Base-by-base conservation (phyloP, 768 basidiomycete genomes). In the Lactarius hatsudake region DNA sequence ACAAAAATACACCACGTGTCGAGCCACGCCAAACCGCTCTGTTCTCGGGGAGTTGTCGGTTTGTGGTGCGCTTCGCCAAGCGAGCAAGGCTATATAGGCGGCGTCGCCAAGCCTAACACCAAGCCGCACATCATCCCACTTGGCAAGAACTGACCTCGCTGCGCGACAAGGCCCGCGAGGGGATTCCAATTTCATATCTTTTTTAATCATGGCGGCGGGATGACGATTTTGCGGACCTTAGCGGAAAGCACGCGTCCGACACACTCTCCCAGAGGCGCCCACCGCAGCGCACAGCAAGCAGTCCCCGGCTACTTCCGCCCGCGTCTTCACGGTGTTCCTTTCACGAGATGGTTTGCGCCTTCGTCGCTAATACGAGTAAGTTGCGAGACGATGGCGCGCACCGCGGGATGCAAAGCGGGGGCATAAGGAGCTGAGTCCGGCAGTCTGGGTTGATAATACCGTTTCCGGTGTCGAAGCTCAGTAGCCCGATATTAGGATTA, bases 1-100 rank as follows among this genome's bases (percentile, higher is more conserved):
- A 65, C 55, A 1, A 73, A 28, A 8, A 71, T 48, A 34, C 71
- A 54, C 71, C 72, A 72, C 36, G 69, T 68, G 51, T 72, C 65
- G 28, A 51, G 48, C 17, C 60, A 34, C 45, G 66, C 65, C 4
- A 67, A 15, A 1, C 62, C 66, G 38, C 38, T 40, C 38, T 40
- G 13, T 26, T n/a, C 45, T 48, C n/a, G 4, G 9, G 45, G 4
- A 48, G 45, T n/a, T n/a, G 45, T 48, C 45, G 45, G 45, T 48
- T 8, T 10, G 45, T 9, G 45, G 45, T 45, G 20, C 20, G 45
- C n/a, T n/a, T n/a, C 45, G 1, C 10, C 12, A 51, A 51, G 48
- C 48, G 48, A 51, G 26, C 15, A 48, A 10, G n/a, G n/a, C 6
- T 7, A 12, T 7, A 12, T 17, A 5, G 17, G 42, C 42, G 42